Evolutionary conservation across 2,329 filamentous ascomycete genomes (phyloP).

Genomic region (Sclerotinia borealis): DNA sequence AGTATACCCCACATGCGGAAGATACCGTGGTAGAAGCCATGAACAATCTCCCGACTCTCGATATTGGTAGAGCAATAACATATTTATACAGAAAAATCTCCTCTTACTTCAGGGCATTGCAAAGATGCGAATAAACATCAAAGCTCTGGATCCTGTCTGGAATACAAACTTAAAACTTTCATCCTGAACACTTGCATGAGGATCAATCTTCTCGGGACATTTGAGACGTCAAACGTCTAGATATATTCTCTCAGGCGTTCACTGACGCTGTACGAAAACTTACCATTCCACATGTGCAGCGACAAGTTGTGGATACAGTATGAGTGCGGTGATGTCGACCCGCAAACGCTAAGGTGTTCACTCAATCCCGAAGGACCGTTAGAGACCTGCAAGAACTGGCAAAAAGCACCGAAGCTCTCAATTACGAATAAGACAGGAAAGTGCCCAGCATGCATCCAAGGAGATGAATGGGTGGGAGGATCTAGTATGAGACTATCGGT

Average conservation of each 20-base stretch:
- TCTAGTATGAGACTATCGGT: slow-evolving; percentile 1
- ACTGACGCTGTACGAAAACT: neutral
- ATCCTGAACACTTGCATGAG: neutral
- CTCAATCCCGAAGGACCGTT: neutral
- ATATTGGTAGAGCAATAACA: neutral
- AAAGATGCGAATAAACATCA: neutral
- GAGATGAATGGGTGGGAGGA: neutral
- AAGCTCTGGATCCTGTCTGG: neutral
- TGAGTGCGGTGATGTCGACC: neutral
- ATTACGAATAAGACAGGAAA: neutral
- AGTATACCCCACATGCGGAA: neutral
- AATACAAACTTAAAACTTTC: neutral
- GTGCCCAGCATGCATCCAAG: neutral
- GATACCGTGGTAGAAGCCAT: neutral
- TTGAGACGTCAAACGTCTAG: neutral
- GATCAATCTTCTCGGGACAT: neutral
- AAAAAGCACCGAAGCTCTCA: neutral
- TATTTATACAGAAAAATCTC: neutral
- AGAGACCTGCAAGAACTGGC: neutral
- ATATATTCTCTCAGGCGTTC: neutral
- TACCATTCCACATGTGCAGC: neutral
- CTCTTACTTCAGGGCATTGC: neutral
- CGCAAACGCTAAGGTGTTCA: neutral
- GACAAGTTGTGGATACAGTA: slow-evolving; percentile 1
- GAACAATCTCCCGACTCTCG: neutral